Percentiles rank a stretch among this genome's conserved stretches.
Conservation (phyloP, 257 asterid genomes). For the Przewalskia tangutica region DNA sequence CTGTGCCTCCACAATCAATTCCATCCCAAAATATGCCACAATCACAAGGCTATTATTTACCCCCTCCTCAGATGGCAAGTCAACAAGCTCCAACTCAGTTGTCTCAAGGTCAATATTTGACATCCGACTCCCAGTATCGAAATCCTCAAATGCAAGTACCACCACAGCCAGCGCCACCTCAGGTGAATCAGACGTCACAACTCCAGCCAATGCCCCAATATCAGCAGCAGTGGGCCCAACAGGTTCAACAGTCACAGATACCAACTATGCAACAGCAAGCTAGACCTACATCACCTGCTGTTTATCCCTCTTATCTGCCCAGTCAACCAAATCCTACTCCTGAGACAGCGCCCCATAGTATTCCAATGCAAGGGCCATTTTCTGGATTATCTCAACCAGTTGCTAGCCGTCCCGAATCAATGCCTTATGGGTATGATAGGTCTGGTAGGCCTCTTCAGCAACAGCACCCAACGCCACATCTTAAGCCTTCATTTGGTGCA, state of each 20-base stretch:
- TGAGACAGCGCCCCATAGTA: slow-evolving; percentile 53
- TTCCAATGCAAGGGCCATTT: slow-evolving; percentile 58
- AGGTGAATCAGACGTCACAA: slow-evolving; percentile 48
- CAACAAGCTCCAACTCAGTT: slow-evolving; percentile 29
- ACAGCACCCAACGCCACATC: slow-evolving; percentile 47
- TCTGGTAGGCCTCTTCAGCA: slow-evolving; percentile 55
- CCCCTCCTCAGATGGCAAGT: slow-evolving; percentile 40
- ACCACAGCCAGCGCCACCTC: slow-evolving; percentile 53
- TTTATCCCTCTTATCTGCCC: slow-evolving; percentile 47
- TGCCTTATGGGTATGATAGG: slow-evolving; percentile 49
- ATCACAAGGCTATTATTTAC: slow-evolving; percentile 42
- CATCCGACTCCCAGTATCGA: slow-evolving; percentile 32
- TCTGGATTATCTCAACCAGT: slow-evolving; percentile 42
- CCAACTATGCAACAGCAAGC: slow-evolving; percentile 52
- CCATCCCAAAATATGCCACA: slow-evolving; percentile 50
- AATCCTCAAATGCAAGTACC: slow-evolving; percentile 50
- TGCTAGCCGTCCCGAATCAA: slow-evolving; percentile 40
- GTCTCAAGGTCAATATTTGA: slow-evolving; percentile 52
- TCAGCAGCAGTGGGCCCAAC: slow-evolving; percentile 76
- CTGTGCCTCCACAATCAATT: slow-evolving; percentile 45
- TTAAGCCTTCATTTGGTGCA: slow-evolving; percentile 41
- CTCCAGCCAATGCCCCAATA: slow-evolving; percentile 43
- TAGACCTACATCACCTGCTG: slow-evolving; percentile 51
- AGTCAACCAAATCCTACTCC: slow-evolving; percentile 54
- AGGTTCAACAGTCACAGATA: slow-evolving; percentile 30